phyloP scores from a whole-genome alignment of 495 filamentous ascomycete species.

The Alectoria sarmentosa region DNA sequence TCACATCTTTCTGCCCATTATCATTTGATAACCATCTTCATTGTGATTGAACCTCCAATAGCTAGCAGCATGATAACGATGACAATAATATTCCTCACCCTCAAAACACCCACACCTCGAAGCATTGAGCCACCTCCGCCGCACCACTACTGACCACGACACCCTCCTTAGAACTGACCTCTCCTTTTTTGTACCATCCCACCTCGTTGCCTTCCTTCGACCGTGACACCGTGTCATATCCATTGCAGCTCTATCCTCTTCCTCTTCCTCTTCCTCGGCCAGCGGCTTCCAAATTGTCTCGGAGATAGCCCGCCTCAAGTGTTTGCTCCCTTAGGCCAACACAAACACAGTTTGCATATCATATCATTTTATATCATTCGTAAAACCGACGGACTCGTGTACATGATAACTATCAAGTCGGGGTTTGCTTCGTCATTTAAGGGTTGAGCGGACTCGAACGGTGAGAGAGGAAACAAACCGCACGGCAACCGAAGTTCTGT shows the following conservation, averaged over 20 bases:
- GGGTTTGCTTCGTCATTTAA: background rate
- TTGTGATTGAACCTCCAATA: background rate
- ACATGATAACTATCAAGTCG: background rate
- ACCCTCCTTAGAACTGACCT: background rate
- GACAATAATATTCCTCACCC: background rate
- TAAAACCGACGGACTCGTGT: background rate
- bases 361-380: constrained; percentile 6
- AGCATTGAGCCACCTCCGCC: constrained; percentile 20
- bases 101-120: constrained; percentile 4
- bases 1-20: background rate
- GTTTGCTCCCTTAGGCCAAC: constrained; percentile 2
- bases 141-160: constrained; percentile 5
- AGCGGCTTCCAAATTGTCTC: background rate
- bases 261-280: constrained; percentile 3
- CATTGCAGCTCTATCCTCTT: background rate
- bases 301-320: constrained; percentile 2
- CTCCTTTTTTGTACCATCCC: background rate
- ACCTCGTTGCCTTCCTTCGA: background rate
- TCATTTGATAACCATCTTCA: background rate
- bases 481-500: constrained; percentile 14
- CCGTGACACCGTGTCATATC: constrained; percentile 16
- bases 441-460: background rate
- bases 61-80: background rate
- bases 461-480: constrained; percentile 11
- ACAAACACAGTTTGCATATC: constrained; percentile 9